phyloP scores from a whole-genome alignment of 148 eudicot species.

The Rhododendron griersonianum region DNA sequence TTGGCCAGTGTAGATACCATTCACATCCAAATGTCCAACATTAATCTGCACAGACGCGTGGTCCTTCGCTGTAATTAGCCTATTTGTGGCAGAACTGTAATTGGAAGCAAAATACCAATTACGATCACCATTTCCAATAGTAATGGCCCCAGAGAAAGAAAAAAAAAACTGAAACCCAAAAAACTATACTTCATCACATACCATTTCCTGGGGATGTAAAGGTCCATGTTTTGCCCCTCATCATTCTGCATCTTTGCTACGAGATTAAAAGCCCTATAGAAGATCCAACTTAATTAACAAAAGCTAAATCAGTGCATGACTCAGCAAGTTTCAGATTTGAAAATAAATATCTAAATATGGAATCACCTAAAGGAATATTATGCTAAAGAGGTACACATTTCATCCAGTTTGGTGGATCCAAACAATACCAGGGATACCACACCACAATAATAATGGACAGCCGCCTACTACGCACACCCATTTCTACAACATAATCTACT shows the following conservation, averaged over 20 bases:
- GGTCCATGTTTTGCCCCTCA: conserved; percentile 26
- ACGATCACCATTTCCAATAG: not conserved
- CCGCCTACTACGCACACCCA: not conserved
- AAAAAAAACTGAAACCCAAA: not conserved
- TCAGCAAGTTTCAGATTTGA: not conserved
- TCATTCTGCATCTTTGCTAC: conserved; percentile 29
- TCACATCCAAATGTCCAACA: conserved; percentile 41
- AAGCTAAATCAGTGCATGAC: not conserved
- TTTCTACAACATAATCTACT: not conserved
- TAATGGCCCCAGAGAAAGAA: not conserved
- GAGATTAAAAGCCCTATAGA: not conserved
- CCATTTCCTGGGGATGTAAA: conserved; percentile 37
- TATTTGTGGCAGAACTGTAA: conserved; percentile 39
- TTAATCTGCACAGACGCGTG: conserved; percentile 41
- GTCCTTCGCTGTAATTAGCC: conserved; percentile 39
- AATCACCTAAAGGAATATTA: not conserved
- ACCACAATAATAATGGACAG: not conserved
- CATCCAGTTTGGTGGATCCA: not conserved
- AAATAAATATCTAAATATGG: not conserved
- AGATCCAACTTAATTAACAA: not conserved
- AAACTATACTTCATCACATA: not conserved
- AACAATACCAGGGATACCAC: not conserved
- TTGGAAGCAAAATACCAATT: not conserved
- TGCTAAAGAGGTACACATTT: not conserved
- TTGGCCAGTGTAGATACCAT: conserved; percentile 27